Conservation (phyloP, 352 stramenopile species). For the Phytophthora ramorum region DNA sequence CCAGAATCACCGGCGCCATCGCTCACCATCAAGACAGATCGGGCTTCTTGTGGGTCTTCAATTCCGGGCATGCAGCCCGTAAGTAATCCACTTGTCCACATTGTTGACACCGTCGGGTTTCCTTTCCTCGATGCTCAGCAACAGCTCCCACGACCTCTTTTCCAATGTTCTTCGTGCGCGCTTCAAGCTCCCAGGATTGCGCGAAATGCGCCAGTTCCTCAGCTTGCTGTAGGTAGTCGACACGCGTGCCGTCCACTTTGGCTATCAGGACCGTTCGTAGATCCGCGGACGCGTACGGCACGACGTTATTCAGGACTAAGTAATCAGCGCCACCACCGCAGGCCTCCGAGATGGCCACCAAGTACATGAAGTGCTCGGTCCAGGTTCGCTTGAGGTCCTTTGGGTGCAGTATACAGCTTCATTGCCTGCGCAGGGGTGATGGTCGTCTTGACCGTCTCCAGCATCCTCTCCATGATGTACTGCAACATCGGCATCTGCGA, state of each 20-base stretch:
- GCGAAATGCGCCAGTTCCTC: background rate
- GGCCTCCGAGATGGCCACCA: background rate
- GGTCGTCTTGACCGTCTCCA: conserved; percentile 2
- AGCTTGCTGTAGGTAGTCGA: background rate
- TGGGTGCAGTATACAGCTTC: background rate
- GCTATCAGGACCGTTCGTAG: conserved; percentile 9
- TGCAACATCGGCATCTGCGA: conserved; percentile 5
- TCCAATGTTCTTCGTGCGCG: background rate
- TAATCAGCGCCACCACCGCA: background rate
- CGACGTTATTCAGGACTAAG: conserved; percentile 5
- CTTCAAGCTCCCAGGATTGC: background rate
- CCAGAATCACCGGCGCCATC: background rate
- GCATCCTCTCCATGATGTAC: conserved; percentile 23
- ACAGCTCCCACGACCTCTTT: background rate
- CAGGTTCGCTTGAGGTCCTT: background rate
- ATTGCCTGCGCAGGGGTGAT: conserved; percentile 4
- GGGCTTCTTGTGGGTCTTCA: background rate
- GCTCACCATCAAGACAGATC: background rate
- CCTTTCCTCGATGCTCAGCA: background rate
- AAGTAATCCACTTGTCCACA: background rate
- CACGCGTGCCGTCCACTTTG: background rate
- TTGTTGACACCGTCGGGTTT: background rate
- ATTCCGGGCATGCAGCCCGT: background rate
- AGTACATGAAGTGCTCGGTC: conserved; percentile 11
- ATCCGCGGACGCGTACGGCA: conserved; percentile 4